Percentiles rank a stretch among this genome's conserved stretches.
Conservation (phyloP, 2,329 filamentous ascomycete genomes). For the Chlorencoelia australis region DNA sequence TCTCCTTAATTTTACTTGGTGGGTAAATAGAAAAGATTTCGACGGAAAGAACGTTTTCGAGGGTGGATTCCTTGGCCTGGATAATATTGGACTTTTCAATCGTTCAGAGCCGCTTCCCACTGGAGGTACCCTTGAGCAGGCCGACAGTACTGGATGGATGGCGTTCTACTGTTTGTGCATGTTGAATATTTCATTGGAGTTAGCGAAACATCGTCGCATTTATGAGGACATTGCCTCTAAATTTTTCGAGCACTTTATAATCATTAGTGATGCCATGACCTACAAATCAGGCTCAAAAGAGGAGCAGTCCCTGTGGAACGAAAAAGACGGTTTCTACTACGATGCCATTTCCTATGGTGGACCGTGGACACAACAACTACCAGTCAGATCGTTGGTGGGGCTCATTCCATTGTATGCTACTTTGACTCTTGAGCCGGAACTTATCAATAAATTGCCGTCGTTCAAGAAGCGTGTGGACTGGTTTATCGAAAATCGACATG, state of each 20-base stretch:
- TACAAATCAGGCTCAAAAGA: slow-evolving; percentile 61
- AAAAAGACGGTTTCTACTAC: slow-evolving; percentile 95
- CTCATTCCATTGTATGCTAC: slow-evolving; percentile 90
- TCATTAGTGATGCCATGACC: slow-evolving; percentile 96
- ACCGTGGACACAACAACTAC: slow-evolving; percentile 85
- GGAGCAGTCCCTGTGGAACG: slow-evolving; percentile 88
- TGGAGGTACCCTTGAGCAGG: slow-evolving; percentile 87
- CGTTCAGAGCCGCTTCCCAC: slow-evolving; percentile 90
- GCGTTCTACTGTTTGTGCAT: slow-evolving; percentile 94
- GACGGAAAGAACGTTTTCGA: slow-evolving; percentile 97
- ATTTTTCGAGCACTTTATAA: slow-evolving; percentile 97
- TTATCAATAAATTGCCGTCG: slow-evolving; percentile 81
- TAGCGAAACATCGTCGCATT: slow-evolving; percentile 87
- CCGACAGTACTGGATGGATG: slow-evolving; percentile 98
- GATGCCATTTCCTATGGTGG: slow-evolving; percentile 96
- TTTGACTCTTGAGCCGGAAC: slow-evolving; percentile 82
- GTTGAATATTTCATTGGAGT: slow-evolving; percentile 91
- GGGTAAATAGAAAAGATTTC: slow-evolving; percentile 92
- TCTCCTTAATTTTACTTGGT: slow-evolving; percentile 96
- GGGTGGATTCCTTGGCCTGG: slow-evolving; percentile 86
- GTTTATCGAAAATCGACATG: slow-evolving; percentile 82
- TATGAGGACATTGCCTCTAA: slow-evolving; percentile 97
- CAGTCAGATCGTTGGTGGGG: slow-evolving; percentile 83
- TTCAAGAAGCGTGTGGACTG: slow-evolving; percentile 92
- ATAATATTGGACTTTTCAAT: slow-evolving; percentile 98